Evolutionary conservation across 78 protist genomes (phyloP).

Genomic region (Anaeramoeba ignava): DNA sequence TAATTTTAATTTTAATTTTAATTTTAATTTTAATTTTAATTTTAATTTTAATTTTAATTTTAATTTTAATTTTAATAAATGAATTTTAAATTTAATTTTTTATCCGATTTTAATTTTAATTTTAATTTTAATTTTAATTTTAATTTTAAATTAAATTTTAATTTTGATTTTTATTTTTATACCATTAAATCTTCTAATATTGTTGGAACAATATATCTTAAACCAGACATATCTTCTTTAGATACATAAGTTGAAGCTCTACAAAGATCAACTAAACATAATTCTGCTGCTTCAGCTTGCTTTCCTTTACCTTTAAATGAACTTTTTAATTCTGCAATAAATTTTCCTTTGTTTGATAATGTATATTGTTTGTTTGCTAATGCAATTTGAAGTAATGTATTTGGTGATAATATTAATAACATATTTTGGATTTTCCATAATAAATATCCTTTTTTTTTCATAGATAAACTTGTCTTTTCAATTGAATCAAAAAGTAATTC

Average conservation of each 20-base stretch:
- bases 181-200: no score
- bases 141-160: no score
- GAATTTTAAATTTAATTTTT: no score
- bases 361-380: neutral
- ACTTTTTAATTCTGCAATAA: constrained; percentile 26
- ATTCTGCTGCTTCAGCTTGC: constrained; percentile 29
- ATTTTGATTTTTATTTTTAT: no score
- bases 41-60: no score
- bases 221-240: constrained; percentile 37
- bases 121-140: no score
- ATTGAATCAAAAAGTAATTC: constrained; percentile 31
- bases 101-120: no score
- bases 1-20: no score
- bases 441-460: constrained; percentile 23
- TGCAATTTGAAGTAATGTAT: constrained; percentile 25
- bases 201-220: constrained; percentile 38
- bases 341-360: constrained; percentile 16
- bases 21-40: no score
- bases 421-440: constrained; percentile 40
- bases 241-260: constrained; percentile 45
- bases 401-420: constrained; percentile 41
- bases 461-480: constrained; percentile 19
- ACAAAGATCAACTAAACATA: constrained; percentile 43
- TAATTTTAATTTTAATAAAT: no score
- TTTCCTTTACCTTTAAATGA: constrained; percentile 17